Percentiles rank a stretch among this genome's conserved stretches.
Conservation (phyloP, 495 filamentous ascomycete species). For the Halenospora varia region DNA sequence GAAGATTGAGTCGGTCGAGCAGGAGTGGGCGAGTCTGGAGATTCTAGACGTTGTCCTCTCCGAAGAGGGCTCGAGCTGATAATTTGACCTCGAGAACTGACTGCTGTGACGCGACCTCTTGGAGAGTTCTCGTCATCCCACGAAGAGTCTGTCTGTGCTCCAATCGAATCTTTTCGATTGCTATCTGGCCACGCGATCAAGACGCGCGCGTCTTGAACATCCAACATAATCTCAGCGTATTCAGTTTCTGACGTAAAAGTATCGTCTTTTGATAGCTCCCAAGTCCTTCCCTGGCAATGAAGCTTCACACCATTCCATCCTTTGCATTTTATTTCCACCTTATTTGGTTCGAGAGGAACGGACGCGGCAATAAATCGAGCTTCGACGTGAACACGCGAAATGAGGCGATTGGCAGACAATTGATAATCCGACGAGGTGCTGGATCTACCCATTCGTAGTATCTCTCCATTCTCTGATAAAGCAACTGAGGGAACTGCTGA, state of each 20-base stretch:
- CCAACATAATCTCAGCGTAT: slow-evolving; percentile 87
- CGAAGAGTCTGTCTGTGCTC: slow-evolving; percentile 56
- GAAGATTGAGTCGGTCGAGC: slow-evolving; percentile 22
- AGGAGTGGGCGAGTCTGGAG: slow-evolving; percentile 74
- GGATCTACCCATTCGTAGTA: slow-evolving; percentile 81
- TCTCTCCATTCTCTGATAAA: slow-evolving; percentile 78
- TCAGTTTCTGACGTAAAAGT: slow-evolving; percentile 89
- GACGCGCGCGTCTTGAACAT: slow-evolving; percentile 90
- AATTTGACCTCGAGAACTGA: slow-evolving; percentile 26
- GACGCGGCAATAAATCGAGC: slow-evolving; percentile 73
- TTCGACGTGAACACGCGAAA: slow-evolving; percentile 89
- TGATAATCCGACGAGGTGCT: slow-evolving; percentile 91
- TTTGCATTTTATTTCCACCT: slow-evolving; percentile 80
- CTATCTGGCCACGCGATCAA: slow-evolving; percentile 78
- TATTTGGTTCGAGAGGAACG: slow-evolving; percentile 38
- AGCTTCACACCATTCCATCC: slow-evolving; percentile 96
- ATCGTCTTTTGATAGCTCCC: slow-evolving; percentile 83
- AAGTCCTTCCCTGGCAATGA: slow-evolving; percentile 85
- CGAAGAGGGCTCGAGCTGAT: slow-evolving; percentile 64
- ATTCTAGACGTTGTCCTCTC: slow-evolving; percentile 55
- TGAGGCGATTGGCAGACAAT: slow-evolving; percentile 82
- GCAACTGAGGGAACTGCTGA: slow-evolving; percentile 74
- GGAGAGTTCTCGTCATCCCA: slow-evolving; percentile 59
- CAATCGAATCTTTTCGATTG: slow-evolving; percentile 55
- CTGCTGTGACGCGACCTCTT: slow-evolving; percentile 34